Evolutionary conservation across 345 rosid genomes (phyloP).

Genomic region (Mangifera indica): DNA sequence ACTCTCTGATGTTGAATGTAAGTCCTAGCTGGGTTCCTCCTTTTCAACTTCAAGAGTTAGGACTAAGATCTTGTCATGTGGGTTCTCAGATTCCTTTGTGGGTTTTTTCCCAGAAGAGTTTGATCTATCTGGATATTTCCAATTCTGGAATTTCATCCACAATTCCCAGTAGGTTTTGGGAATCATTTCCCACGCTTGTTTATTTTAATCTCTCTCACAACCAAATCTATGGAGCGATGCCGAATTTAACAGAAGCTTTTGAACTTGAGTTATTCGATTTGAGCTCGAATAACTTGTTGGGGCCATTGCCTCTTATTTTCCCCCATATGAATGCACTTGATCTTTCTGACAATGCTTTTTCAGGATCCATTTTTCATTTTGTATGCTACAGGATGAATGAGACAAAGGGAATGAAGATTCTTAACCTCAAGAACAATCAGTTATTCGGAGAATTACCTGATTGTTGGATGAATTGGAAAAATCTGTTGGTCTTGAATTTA

Average conservation of each 20-base stretch:
- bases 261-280: constrained; percentile 19
- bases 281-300: constrained; percentile 19
- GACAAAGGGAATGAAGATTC: constrained; percentile 20
- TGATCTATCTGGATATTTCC: constrained; percentile 26
- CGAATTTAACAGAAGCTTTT: constrained; percentile 7
- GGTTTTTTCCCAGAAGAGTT: constrained; percentile 20
- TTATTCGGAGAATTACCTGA: constrained; percentile 10
- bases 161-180: constrained; percentile 31
- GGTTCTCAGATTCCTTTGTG: constrained; percentile 34
- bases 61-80: constrained; percentile 18
- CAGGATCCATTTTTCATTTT: constrained; percentile 7
- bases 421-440: constrained; percentile 38
- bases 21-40: constrained; percentile 30
- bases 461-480: constrained; percentile 11
- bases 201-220: constrained; percentile 32
- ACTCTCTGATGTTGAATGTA: constrained; percentile 21
- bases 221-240: constrained; percentile 23
- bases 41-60: constrained; percentile 16
- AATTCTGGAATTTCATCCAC: constrained; percentile 21
- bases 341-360: neutral
- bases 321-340: neutral
- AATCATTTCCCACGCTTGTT: neutral
- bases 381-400: constrained; percentile 22
- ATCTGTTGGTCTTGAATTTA: constrained; percentile 10
- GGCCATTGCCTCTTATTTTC: constrained; percentile 22